Conservation (phyloP, 139 green algal species). For the Tetratostichococcus sp. region DNA sequence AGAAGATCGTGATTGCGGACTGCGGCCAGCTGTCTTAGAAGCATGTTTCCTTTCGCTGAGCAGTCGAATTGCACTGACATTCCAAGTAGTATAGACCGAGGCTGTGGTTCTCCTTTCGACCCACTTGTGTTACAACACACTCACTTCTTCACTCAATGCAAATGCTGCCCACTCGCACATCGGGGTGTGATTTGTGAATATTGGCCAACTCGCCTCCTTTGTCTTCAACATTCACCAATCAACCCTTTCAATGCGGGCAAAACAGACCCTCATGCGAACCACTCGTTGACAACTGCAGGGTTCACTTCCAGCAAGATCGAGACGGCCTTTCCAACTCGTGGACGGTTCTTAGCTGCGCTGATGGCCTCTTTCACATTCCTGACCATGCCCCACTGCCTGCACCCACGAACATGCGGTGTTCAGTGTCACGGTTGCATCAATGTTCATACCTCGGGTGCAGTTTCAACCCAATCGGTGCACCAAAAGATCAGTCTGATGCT, state of each 20-base stretch:
- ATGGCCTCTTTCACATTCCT: conserved; percentile 12
- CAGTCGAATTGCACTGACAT: neutral
- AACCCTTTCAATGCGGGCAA: neutral
- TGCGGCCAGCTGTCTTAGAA: conserved; percentile 65
- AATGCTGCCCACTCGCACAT: too few species aligned
- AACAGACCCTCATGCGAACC: conserved; percentile 4
- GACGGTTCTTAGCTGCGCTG: neutral
- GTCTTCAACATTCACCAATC: neutral
- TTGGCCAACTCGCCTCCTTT: too few species aligned
- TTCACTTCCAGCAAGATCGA: conserved; percentile 15
- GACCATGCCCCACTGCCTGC: conserved; percentile 19
- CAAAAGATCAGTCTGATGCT: neutral
- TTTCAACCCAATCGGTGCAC: neutral
- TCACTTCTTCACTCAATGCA: too few species aligned
- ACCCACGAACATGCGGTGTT: too few species aligned
- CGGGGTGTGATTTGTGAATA: too few species aligned
- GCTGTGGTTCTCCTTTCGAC: too few species aligned
- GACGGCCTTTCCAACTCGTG: conserved; percentile 16
- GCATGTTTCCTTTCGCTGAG: neutral
- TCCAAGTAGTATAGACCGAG: too few species aligned
- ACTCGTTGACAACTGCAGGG: conserved; percentile 5
- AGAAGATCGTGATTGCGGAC: conserved; percentile 64
- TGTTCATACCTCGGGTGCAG: neutral
- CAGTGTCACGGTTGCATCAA: too few species aligned
- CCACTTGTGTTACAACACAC: too few species aligned